These are phyloP conservation scores for Anisodus acutangulus DNA, from an alignment of 257 asterid genomes.

Conservation along the genomic window DNA sequence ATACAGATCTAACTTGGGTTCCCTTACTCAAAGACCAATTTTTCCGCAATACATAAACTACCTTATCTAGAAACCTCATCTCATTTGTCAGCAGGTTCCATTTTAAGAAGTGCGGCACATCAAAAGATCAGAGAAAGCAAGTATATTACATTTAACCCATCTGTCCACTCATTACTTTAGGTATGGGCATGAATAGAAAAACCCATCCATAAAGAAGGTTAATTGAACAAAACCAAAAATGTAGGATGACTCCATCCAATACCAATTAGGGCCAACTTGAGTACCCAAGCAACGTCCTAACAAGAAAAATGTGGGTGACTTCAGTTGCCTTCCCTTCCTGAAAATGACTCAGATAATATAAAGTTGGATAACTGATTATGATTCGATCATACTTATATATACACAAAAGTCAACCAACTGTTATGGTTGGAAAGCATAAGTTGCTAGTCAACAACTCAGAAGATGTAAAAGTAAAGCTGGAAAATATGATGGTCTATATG, in stretches of 20 bases:
- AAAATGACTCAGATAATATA: not conserved
- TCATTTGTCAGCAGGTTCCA: not conserved
- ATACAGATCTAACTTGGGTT: constrained; percentile 8
- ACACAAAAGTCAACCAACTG: constrained; percentile 17
- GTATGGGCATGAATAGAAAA: not conserved
- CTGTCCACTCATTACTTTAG: constrained; percentile 12
- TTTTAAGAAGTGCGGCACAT: not conserved
- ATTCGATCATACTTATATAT: not conserved
- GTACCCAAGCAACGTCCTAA: not conserved
- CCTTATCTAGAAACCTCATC: not conserved
- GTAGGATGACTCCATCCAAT: too few species aligned
- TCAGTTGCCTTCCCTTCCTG: not conserved
- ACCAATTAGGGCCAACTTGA: constrained; percentile 5
- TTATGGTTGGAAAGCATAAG: constrained; percentile 18
- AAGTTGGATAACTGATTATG: constrained; percentile 10
- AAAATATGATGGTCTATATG: constrained; percentile 9
- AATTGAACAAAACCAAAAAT: not conserved
- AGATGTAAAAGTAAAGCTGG: not conserved
- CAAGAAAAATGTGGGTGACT: constrained; percentile 9
- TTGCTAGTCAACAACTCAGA: constrained; percentile 21
- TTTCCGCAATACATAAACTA: constrained; percentile 18
- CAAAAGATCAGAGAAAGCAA: constrained; percentile 12
- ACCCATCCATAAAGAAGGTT: not conserved
- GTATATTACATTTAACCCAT: not conserved
- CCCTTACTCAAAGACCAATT: constrained; percentile 7